Conservation (phyloP, 257 asterid genomes). For the Parsonsia alboflavescens region DNA sequence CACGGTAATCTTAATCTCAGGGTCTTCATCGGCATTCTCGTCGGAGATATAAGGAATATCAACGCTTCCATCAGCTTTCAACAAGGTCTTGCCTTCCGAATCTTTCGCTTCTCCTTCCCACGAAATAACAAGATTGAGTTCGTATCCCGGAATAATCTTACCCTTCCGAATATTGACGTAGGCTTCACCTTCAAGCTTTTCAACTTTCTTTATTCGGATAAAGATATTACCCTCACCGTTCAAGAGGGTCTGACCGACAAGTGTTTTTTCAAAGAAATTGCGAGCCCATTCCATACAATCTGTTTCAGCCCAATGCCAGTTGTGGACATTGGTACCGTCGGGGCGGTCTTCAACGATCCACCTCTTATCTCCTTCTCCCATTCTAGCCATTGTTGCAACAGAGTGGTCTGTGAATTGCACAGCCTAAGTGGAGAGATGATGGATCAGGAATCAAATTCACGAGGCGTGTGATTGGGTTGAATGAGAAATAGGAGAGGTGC, state of each 20-base stretch:
- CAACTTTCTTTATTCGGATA: constrained; percentile 44
- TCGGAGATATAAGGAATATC: constrained; percentile 85
- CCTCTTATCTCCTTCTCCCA: constrained; percentile 92
- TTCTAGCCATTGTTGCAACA: constrained; percentile 50
- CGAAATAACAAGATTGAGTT: constrained; percentile 50
- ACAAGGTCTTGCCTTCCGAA: constrained; percentile 37
- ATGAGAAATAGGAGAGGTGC: background rate
- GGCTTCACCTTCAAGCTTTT: constrained; percentile 80
- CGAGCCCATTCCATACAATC: constrained; percentile 85
- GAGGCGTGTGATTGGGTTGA: background rate
- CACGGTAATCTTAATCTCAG: constrained; percentile 53
- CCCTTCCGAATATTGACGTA: constrained; percentile 92
- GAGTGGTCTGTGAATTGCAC: background rate
- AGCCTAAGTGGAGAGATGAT: background rate
- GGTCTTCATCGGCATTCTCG: constrained; percentile 95
- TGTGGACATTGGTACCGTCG: constrained; percentile 95
- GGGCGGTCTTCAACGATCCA: constrained; percentile 97
- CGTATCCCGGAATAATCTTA: constrained; percentile 85
- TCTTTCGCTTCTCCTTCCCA: constrained; percentile 80
- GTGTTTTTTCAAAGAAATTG: constrained; percentile 50
- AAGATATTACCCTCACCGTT: constrained; percentile 65
- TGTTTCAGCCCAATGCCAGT: constrained; percentile 98
- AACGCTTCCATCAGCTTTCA: constrained; percentile 60
- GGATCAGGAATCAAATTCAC: background rate
- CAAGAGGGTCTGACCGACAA: constrained; percentile 42